Conservation (phyloP, 495 filamentous ascomycete genomes). For the Hyaloscypha bicolor region DNA sequence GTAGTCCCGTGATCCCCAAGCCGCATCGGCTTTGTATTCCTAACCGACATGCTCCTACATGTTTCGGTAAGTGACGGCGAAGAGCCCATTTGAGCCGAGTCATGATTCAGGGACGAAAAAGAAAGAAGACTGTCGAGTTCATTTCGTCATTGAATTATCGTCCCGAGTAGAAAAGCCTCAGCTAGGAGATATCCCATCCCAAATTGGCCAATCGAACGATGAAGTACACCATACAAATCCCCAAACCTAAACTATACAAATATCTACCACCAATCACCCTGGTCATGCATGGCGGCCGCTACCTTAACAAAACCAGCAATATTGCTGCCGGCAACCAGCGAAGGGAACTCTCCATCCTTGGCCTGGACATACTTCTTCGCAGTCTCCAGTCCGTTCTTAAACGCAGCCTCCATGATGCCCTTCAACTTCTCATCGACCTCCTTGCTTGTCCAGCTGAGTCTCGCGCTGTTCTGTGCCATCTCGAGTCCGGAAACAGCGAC, state of each 20-base stretch:
- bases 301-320: constrained; percentile 98
- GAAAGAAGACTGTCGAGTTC: neutral
- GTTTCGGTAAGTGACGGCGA: too few species aligned
- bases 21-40: too few species aligned
- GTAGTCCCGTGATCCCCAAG: too few species aligned
- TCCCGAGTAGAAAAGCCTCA: neutral
- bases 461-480: constrained; percentile 97
- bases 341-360: constrained; percentile 81
- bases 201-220: neutral
- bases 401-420: constrained; percentile 91
- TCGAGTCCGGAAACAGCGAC: constrained; percentile 97
- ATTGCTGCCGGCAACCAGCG: constrained; percentile 89
- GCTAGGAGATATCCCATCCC: neutral
- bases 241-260: neutral
- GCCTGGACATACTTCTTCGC: constrained; percentile 83
- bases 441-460: constrained; percentile 81
- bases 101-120: too few species aligned
- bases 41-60: too few species aligned
- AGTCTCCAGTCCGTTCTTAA: constrained; percentile 87
- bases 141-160: neutral
- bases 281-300: constrained; percentile 89
- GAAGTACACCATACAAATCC: neutral
- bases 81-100: too few species aligned
- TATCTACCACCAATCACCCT: constrained; percentile 90
- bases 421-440: constrained; percentile 93